phyloP scores from a whole-genome alignment of 116 monocot species.

The Posidonia oceanica region DNA sequence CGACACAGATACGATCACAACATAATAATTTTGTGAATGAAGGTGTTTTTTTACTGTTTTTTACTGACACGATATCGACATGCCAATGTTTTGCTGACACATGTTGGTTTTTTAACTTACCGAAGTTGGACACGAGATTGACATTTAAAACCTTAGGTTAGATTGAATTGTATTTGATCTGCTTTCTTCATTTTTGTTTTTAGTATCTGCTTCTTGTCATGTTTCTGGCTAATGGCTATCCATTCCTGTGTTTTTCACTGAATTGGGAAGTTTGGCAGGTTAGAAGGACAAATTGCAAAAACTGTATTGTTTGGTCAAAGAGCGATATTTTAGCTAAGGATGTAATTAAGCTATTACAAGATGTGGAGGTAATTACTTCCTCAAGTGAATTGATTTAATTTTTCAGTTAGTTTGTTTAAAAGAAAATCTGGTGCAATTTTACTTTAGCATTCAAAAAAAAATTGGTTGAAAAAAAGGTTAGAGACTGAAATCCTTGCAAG shows the following conservation, averaged over 20 bases:
- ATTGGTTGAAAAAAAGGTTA: neutral
- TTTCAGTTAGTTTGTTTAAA: neutral
- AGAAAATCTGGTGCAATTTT: neutral
- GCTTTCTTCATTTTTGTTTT: no score
- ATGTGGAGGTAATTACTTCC: constrained; percentile 28
- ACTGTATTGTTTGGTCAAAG: constrained; percentile 86
- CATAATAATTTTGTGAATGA: no score
- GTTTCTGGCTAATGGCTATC: no score
- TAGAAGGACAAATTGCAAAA: constrained; percentile 46
- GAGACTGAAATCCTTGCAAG: neutral
- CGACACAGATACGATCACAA: no score
- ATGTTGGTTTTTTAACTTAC: no score
- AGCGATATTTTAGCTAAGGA: constrained; percentile 50
- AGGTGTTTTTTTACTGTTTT: no score
- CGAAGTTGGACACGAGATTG: no score
- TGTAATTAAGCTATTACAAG: constrained; percentile 34
- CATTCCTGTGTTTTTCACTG: neutral
- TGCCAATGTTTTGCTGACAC: no score
- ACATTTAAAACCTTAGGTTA: no score
- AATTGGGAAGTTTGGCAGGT: constrained; percentile 26
- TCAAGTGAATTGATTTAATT: neutral
- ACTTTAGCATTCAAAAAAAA: neutral
- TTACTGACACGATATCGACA: no score
- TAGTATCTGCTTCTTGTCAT: no score
- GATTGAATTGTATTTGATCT: no score